Evolutionary conservation across 2,329 filamentous ascomycete genomes (phyloP).

Genomic region (Sclerotinia sclerotiorum): DNA sequence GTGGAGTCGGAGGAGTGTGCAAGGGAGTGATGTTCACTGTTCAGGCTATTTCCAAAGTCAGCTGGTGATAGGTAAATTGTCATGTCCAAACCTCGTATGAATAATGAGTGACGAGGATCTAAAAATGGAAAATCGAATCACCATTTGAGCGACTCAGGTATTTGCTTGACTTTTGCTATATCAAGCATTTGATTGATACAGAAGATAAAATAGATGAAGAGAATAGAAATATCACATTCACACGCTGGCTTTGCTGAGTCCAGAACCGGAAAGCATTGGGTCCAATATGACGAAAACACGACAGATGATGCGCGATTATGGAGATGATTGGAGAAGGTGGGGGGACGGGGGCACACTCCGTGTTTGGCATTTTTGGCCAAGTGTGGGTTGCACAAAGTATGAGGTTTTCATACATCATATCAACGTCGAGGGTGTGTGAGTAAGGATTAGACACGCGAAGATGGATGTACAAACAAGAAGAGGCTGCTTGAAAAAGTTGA

Average conservation of each 20-base stretch:
- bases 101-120: background rate
- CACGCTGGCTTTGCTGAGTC: background rate
- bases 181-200: background rate
- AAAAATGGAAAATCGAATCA: background rate
- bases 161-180: background rate
- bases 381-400: constrained; percentile 1
- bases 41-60: constrained; percentile 11
- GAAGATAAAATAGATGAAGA: constrained; percentile 10
- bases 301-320: constrained; percentile 11
- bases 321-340: constrained; percentile 15
- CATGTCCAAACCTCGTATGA: background rate
- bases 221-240: constrained; percentile 20
- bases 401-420: constrained; percentile 10
- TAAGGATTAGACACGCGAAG: constrained; percentile 7
- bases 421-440: background rate
- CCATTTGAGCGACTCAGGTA: background rate
- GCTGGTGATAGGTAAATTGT: background rate
- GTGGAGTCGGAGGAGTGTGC: constrained; percentile 6
- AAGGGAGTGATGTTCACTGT: constrained; percentile 2
- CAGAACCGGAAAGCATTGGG: background rate
- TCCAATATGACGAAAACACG: constrained; percentile 20
- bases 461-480: background rate
- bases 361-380: background rate
- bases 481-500: background rate
- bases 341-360: constrained; percentile 6